A percentile compares a stretch with the other conserved stretches of the same genome.
phyloP scores from a whole-genome alignment of 331 rosid species.

The Pyrus hybrid region DNA sequence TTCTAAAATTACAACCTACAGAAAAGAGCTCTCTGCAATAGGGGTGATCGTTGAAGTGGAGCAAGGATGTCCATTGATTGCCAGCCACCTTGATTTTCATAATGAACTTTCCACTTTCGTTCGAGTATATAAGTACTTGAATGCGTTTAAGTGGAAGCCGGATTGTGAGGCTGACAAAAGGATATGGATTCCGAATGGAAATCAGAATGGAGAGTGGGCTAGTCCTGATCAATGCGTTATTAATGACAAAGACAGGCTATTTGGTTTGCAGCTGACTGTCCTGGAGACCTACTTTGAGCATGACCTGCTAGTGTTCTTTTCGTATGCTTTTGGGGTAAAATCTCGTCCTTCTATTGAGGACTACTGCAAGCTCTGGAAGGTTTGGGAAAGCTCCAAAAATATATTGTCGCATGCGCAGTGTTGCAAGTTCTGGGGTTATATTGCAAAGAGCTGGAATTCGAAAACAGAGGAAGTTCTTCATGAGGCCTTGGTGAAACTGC shows the following conservation, averaged over 20 bases:
- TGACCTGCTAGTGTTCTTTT: conserved; percentile 35
- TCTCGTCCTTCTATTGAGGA: conserved; percentile 42
- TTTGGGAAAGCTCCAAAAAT: conserved; percentile 40
- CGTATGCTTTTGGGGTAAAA: conserved; percentile 26
- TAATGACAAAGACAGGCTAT: conserved; percentile 43
- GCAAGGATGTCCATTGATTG: conserved; percentile 33
- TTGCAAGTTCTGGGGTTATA: conserved; percentile 54
- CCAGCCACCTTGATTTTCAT: conserved; percentile 33
- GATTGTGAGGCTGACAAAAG: conserved; percentile 16
- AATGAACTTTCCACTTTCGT: conserved; percentile 16
- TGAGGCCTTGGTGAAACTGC: conserved; percentile 42
- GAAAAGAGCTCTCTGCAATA: conserved; percentile 35
- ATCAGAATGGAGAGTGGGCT: conserved; percentile 32
- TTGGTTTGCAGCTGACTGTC: conserved; percentile 29
- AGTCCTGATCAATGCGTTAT: conserved; percentile 35
- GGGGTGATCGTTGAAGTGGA: conserved; percentile 39
- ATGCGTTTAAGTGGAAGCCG: conserved; percentile 32
- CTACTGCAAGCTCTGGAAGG: conserved; percentile 56
- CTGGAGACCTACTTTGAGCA: conserved; percentile 25
- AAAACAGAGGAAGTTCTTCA: conserved; percentile 21
- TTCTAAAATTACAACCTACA: conserved; percentile 22
- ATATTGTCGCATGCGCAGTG: conserved; percentile 34
- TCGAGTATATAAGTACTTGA: conserved; percentile 41
- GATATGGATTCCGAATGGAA: conserved; percentile 49
- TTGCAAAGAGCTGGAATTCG: conserved; percentile 20